These are phyloP conservation scores for Zymoseptoria ardabiliae DNA, from an alignment of 2,329 filamentous ascomycete genomes.

Conservation along the genomic window DNA sequence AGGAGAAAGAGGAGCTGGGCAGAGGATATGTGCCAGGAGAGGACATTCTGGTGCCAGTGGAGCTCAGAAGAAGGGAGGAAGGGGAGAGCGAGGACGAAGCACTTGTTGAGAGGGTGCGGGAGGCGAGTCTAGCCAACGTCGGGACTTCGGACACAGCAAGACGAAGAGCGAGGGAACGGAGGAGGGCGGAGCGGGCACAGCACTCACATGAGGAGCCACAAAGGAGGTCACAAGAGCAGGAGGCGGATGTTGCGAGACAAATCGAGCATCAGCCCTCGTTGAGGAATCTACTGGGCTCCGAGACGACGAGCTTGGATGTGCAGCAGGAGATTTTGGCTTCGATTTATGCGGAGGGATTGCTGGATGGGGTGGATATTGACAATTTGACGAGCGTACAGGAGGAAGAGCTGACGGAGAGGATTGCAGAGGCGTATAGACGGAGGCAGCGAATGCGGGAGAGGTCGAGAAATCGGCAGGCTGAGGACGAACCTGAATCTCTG, in stretches of 20 bases:
- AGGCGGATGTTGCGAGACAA: constrained; percentile 9
- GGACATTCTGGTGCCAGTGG: constrained; percentile 61
- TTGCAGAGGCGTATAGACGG: constrained; percentile 78
- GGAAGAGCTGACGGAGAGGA: constrained; percentile 82
- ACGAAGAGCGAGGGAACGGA: constrained; percentile 12
- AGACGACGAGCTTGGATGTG: constrained; percentile 68
- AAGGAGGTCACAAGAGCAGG: constrained; percentile 17
- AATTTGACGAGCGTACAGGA: constrained; percentile 78
- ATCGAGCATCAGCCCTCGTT: constrained; percentile 86
- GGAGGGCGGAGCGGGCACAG: constrained; percentile 9
- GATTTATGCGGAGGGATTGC: constrained; percentile 76
- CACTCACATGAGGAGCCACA: constrained; percentile 5
- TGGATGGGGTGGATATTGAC: constrained; percentile 83
- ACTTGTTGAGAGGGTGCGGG: constrained; percentile 63
- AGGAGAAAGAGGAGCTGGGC: constrained; percentile 70
- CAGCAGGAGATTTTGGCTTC: constrained; percentile 84
- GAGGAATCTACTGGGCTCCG: constrained; percentile 71
- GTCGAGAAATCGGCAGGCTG: constrained; percentile 19
- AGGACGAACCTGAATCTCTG: neutral
- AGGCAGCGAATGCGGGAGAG: constrained; percentile 54
- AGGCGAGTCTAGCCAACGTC: constrained; percentile 64
- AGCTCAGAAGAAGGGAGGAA: constrained; percentile 46
- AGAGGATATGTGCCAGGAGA: constrained; percentile 75
- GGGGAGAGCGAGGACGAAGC: constrained; percentile 53
- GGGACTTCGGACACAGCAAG: constrained; percentile 28